phyloP scores from a whole-genome alignment of 345 rosid genomes.

The Salix purpurea region DNA sequence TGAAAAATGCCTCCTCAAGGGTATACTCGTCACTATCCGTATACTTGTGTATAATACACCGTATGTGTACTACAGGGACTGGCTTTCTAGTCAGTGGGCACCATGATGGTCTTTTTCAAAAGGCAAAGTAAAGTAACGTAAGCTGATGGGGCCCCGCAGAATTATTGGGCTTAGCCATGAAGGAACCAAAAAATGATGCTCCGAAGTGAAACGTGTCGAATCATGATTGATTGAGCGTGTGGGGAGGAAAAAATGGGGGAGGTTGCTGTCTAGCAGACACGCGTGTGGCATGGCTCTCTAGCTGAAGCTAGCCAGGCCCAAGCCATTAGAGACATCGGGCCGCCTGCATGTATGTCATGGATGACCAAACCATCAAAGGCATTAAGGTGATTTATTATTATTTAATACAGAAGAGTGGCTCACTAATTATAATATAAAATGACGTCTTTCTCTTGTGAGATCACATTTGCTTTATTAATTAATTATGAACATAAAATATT shows the following conservation, averaged over 20 bases:
- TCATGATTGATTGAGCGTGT: background rate
- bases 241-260: constrained; percentile 16
- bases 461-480: too few species aligned
- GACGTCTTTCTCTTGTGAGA: too few species aligned
- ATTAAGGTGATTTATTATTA: background rate
- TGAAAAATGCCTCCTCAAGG: constrained; percentile 5
- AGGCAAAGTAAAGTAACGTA: constrained; percentile 9
- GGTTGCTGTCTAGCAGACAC: constrained; percentile 19
- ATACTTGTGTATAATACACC: background rate
- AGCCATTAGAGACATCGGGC: background rate
- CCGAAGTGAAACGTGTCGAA: background rate
- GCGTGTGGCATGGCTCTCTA: background rate
- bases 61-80: constrained; percentile 15
- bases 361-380: background rate
- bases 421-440: too few species aligned
- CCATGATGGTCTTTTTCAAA: constrained; percentile 23
- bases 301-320: background rate
- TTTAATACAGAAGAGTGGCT: background rate
- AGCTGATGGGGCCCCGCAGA: constrained; percentile 24
- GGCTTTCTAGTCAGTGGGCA: constrained; percentile 58
- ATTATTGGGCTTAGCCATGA: constrained; percentile 31
- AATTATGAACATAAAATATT: too few species aligned
- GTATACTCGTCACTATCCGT: constrained; percentile 18
- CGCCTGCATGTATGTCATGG: background rate
- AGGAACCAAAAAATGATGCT: constrained; percentile 31